These are phyloP conservation scores for Aspergillus affinis DNA, from an alignment of 495 filamentous ascomycete species.

Conservation along the genomic window DNA sequence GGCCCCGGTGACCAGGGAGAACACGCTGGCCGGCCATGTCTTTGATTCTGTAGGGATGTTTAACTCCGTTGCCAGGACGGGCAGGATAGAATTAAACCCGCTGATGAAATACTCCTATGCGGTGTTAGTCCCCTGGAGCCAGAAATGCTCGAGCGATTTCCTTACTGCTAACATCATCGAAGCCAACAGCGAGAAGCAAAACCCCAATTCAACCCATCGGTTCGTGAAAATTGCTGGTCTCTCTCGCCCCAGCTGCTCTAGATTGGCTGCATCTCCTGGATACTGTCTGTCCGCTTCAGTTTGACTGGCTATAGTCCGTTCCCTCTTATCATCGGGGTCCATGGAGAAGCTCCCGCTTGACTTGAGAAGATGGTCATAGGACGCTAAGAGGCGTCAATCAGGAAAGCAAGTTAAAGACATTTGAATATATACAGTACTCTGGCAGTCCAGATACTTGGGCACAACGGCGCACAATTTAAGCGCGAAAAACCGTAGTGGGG, in stretches of 20 bases:
- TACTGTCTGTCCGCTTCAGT: background rate
- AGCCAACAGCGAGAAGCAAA: conserved; percentile 9
- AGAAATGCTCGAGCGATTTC: background rate
- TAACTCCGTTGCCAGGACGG: conserved; percentile 3
- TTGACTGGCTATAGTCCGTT: background rate
- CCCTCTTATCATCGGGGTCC: background rate
- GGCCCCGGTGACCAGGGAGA: conserved; percentile 14
- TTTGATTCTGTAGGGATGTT: conserved; percentile 8
- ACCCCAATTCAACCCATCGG: conserved; percentile 7
- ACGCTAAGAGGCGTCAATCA: no score
- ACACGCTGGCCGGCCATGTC: conserved; percentile 16
- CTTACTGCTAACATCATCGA: conserved; percentile 10
- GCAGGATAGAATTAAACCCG: conserved; percentile 13
- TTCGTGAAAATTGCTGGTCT: conserved; percentile 11
- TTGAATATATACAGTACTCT: background rate
- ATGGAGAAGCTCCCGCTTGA: background rate
- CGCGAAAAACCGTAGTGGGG: background rate
- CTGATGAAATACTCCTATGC: conserved; percentile 16
- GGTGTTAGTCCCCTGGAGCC: background rate
- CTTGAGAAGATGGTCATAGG: no score
- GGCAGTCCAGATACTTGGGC: background rate
- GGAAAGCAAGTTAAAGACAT: no score
- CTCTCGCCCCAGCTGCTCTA: conserved; percentile 11
- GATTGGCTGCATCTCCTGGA: background rate
- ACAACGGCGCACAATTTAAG: background rate